Conservation (phyloP, 2,329 filamentous ascomycete species). For the Colletotrichum eleusines region DNA sequence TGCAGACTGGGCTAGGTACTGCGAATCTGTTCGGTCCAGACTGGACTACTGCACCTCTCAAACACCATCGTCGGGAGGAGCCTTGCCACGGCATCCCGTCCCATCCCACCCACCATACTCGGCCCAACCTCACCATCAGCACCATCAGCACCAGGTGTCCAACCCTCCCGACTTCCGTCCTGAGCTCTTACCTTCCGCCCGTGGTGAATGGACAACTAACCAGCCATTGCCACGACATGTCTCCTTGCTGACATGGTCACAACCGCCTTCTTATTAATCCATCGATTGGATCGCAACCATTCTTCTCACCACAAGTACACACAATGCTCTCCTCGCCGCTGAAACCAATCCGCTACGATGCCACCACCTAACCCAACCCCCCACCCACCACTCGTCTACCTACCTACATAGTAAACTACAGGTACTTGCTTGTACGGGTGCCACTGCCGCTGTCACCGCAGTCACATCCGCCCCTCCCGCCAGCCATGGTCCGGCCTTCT, state of each 20-base stretch:
- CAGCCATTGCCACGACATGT: neutral
- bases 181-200: neutral
- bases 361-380: conserved; percentile 22
- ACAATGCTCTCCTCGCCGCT: neutral
- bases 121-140: conserved; percentile 28
- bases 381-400: conserved; percentile 14
- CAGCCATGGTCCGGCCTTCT: conserved; percentile 39
- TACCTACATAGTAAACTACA: neutral
- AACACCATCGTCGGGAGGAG: conserved; percentile 39
- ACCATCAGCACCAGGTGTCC: conserved; percentile 1
- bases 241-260: conserved; percentile 14
- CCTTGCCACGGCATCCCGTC: conserved; percentile 37
- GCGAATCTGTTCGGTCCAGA: conserved; percentile 25
- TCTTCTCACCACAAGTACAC: neutral
- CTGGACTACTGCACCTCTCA: conserved; percentile 35
- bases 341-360: conserved; percentile 11
- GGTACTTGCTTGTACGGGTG: conserved; percentile 1
- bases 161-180: conserved; percentile 3
- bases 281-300: neutral
- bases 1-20: neutral
- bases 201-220: neutral
- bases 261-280: neutral
- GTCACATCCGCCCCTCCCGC: conserved; percentile 41
- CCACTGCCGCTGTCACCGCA: conserved; percentile 30
- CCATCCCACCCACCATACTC: conserved; percentile 8